Percentiles rank a stretch among this genome's conserved stretches.
Evolutionary conservation across 805 yeast genomes (phyloP).

Genomic region (Myxozyma monticola): DNA sequence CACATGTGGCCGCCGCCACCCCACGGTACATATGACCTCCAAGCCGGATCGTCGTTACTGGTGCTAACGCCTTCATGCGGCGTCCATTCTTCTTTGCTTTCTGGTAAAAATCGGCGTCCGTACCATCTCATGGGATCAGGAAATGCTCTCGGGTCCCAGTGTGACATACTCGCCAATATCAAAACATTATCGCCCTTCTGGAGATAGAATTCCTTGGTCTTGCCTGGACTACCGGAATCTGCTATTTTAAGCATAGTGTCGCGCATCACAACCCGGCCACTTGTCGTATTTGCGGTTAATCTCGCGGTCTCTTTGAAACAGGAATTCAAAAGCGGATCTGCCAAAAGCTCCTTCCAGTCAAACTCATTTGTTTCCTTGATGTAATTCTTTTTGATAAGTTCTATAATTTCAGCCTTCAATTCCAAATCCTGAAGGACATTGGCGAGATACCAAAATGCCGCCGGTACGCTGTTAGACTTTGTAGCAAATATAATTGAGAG

Average conservation of each 20-base stretch:
- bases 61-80: neutral
- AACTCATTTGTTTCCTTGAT: slow-evolving; percentile 1
- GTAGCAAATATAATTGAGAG: slow-evolving; percentile 26
- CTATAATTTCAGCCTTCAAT: neutral
- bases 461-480: slow-evolving; percentile 25
- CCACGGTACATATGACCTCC: slow-evolving; percentile 13
- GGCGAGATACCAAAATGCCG: slow-evolving; percentile 24
- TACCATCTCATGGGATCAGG: slow-evolving; percentile 27
- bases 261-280: slow-evolving; percentile 8
- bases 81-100: slow-evolving; percentile 3
- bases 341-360: slow-evolving; percentile 20
- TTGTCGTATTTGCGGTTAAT: slow-evolving; percentile 5
- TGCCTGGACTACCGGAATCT: neutral
- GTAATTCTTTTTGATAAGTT: slow-evolving; percentile 7
- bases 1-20: slow-evolving; percentile 21
- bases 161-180: slow-evolving; percentile 15
- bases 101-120: slow-evolving; percentile 17
- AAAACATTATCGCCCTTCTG: slow-evolving; percentile 20
- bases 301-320: slow-evolving; percentile 27
- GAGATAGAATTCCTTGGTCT: slow-evolving; percentile 5
- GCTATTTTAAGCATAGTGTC: slow-evolving; percentile 22
- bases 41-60: neutral
- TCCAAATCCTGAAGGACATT: slow-evolving; percentile 5
- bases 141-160: slow-evolving; percentile 23
- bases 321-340: slow-evolving; percentile 11